phyloP scores from a whole-genome alignment of 805 yeast species.

The Teunomyces funiuensis region DNA sequence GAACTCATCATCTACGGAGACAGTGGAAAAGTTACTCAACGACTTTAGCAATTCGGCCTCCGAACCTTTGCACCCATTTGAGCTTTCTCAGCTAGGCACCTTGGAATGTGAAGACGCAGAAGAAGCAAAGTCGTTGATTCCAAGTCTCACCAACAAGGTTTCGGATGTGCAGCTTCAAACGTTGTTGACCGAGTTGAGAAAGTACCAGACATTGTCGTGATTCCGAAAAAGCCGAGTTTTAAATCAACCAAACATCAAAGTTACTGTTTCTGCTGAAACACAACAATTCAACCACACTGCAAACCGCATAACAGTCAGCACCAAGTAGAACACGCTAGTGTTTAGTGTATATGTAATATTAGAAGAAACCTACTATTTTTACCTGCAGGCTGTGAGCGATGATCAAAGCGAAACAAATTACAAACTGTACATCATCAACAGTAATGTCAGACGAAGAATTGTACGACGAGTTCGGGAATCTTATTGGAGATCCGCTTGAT shows the following conservation, averaged over 20 bases:
- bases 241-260: too few relatives aligned
- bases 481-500: conserved; percentile 51
- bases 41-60: conserved; percentile 56
- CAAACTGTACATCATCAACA: not conserved
- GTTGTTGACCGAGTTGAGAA: conserved; percentile 81
- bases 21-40: conserved; percentile 83
- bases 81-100: conserved; percentile 87
- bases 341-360: not conserved
- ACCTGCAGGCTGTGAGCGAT: conserved; percentile 4
- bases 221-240: not conserved
- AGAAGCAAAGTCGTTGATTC: conserved; percentile 92
- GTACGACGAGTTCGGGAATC: conserved; percentile 82
- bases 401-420: conserved; percentile 1
- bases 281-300: not conserved
- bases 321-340: conserved; percentile 4
- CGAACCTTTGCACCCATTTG: conserved; percentile 83
- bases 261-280: not conserved
- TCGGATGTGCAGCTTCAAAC: conserved; percentile 85
- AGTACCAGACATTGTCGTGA: conserved; percentile 44
- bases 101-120: conserved; percentile 94
- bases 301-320: not conserved
- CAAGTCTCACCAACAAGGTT: conserved; percentile 79
- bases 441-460: conserved; percentile 59
- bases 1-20: conserved; percentile 88
- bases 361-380: not conserved